These are phyloP conservation scores for Eragrostis nindensis DNA, from an alignment of 176 grass and related monocot genomes.

Conservation along the genomic window DNA sequence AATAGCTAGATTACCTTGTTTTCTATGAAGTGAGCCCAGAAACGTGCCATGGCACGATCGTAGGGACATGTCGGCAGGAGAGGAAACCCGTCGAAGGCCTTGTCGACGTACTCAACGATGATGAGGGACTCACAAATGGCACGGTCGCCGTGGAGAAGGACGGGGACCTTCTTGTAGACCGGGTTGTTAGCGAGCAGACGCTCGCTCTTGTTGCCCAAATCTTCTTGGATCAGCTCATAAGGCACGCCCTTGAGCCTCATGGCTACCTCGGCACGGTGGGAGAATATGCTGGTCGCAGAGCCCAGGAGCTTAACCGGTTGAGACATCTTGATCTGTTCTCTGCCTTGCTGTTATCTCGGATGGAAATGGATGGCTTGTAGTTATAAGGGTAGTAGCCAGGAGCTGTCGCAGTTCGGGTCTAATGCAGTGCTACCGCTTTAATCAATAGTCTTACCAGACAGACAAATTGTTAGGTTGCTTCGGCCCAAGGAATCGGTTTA, in stretches of 20 bases:
- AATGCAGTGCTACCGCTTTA: no score
- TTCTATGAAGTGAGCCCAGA: no score
- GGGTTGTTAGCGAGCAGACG: constrained; percentile 27
- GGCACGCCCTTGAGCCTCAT: constrained; percentile 35
- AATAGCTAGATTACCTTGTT: no score
- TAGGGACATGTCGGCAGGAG: no score
- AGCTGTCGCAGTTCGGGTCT: no score
- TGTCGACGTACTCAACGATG: constrained; percentile 41
- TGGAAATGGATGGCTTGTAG: no score
- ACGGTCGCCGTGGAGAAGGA: constrained; percentile 36
- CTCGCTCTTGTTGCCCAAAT: constrained; percentile 33
- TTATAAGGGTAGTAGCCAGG: no score
- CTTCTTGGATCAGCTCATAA: constrained; percentile 39
- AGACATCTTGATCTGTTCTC: constrained; percentile 37
- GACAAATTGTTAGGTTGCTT: no score
- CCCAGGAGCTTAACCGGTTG: constrained; percentile 34
- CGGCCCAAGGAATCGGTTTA: no score
- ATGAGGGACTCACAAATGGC: constrained; percentile 30
- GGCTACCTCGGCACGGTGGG: constrained; percentile 23
- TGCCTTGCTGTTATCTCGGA: no score
- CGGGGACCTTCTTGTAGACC: constrained; percentile 30
- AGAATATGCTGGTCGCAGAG: neutral
- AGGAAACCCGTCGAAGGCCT: constrained; percentile 47
- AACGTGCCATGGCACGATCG: no score
- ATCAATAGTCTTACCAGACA: no score